Base-by-base conservation (phyloP, 495 filamentous ascomycete species). In the Daldinia loculata region DNA sequence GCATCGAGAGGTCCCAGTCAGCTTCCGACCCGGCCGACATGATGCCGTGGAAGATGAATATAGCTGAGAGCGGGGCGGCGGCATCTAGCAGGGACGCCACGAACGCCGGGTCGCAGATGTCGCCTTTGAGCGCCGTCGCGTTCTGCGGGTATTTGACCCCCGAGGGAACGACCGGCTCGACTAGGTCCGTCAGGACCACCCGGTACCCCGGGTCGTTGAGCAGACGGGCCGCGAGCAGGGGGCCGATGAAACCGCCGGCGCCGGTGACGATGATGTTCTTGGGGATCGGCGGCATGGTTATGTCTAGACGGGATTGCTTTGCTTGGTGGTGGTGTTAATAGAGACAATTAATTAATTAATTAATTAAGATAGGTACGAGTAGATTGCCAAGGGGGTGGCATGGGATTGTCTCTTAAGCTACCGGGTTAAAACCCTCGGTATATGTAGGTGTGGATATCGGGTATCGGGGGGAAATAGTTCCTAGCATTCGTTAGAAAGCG, bases 31-130 rank as follows among this genome's bases (percentile, higher is more conserved):
- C 90, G 22, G 88, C 86, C 38, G 90, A 93, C 92, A 95, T 94
- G 80, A 96, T 93, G 52, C 93, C 93, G 79, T 96, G 93, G 71
- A 96, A 88, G 60, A 94, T 76, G 81, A 91, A 94, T 72, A 92
- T 83, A 15, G 88, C 89, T 69, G 87, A 82, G 0, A 92, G 80
- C 11, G 82, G 85, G 11, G 80, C 76, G 8, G 79, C 69, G 15
- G 79, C 69, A 15, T 79, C 70, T 15, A 91, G 80, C 17, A 91
- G 81, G 34, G 71, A 56, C 34, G 74, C 66, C 6, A 86, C 75
- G 65, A 85, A 86, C 4, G 82, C 63, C 0, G 83, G 72, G 27
- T 83, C 84, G 63, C 86, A 86, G 55, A 94, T 85, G 77, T 94
- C 91, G 1, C 89, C 90, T 19, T 84, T 77, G 15, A 91, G 67